Percentiles rank a stretch among this genome's conserved stretches.
Conservation (phyloP, 768 basidiomycete species). For the Lentinus brumalis region DNA sequence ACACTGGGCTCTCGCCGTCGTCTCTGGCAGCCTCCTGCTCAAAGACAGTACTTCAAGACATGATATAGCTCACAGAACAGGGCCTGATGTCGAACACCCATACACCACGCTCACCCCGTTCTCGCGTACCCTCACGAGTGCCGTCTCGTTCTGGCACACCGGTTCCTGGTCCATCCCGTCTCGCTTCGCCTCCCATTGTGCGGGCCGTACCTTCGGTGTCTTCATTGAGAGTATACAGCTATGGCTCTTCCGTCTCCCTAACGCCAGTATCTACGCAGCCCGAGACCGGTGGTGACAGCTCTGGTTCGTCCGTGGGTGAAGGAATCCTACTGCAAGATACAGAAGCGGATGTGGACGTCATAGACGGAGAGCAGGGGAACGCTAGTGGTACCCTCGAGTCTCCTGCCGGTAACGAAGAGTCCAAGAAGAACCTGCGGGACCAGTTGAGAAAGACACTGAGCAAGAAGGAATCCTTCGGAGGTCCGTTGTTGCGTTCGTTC, state of each 20-base stretch:
- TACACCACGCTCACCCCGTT: slow-evolving; percentile 24
- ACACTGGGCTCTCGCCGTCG: not conserved
- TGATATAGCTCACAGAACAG: not conserved
- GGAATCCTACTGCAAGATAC: slow-evolving; percentile 73
- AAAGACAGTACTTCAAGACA: not conserved
- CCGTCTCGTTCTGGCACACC: slow-evolving; percentile 43
- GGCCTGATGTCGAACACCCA: slow-evolving; percentile 4
- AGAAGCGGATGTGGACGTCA: slow-evolving; percentile 60
- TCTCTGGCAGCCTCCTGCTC: not conserved
- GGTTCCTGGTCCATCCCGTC: slow-evolving; percentile 45
- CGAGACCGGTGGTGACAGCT: slow-evolving; percentile 28
- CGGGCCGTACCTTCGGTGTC: slow-evolving; percentile 59
- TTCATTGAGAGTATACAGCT: slow-evolving; percentile 57
- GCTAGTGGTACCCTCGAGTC: slow-evolving; percentile 47
- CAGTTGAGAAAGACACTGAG: slow-evolving; percentile 70
- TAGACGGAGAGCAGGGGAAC: slow-evolving; percentile 55
- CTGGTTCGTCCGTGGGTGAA: slow-evolving; percentile 68
- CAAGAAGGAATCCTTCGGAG: slow-evolving; percentile 50
- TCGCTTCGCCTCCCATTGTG: slow-evolving; percentile 51
- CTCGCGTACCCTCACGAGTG: slow-evolving; percentile 29
- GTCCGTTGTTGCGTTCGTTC: slow-evolving; percentile 33
- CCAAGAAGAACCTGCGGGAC: slow-evolving; percentile 67
- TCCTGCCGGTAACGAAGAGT: slow-evolving; percentile 50
- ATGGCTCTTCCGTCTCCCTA: slow-evolving; percentile 38
- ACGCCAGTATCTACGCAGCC: slow-evolving; percentile 4